These are phyloP conservation scores for Volvariella volvacea DNA, from an alignment of 1,284 basidiomycete species.

Conservation along the genomic window DNA sequence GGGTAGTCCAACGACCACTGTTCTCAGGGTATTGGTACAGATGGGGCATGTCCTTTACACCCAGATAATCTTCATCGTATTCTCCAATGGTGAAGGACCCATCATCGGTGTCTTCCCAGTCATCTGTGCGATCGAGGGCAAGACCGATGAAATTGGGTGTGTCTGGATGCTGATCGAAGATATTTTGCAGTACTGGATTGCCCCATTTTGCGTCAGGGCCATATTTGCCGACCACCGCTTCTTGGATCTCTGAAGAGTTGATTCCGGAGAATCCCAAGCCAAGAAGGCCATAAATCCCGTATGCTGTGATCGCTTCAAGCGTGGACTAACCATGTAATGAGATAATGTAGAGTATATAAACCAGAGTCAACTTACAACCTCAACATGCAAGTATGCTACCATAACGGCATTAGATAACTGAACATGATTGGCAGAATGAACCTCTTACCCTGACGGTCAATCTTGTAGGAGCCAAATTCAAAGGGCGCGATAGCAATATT, in stretches of 20 bases:
- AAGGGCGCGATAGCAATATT: slow-evolving; percentile 23
- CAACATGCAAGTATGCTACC: slow-evolving; percentile 11
- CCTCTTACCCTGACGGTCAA: slow-evolving; percentile 18
- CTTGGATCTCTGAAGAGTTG: slow-evolving; percentile 18
- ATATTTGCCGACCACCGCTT: slow-evolving; percentile 14
- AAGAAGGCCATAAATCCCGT: slow-evolving; percentile 22
- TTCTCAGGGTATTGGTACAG: slow-evolving; percentile 26
- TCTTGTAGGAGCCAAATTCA: slow-evolving; percentile 19
- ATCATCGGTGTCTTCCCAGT: slow-evolving; percentile 27
- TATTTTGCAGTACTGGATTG: slow-evolving; percentile 25
- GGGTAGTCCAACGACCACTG: slow-evolving; percentile 31
- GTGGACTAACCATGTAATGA: slow-evolving; percentile 8
- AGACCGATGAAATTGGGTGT: slow-evolving; percentile 34
- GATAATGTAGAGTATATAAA: neutral
- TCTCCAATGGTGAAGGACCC: slow-evolving; percentile 39
- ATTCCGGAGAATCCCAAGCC: slow-evolving; percentile 22
- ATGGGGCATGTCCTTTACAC: slow-evolving; percentile 23
- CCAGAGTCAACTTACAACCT: slow-evolving; percentile 11
- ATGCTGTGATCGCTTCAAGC: slow-evolving; percentile 12
- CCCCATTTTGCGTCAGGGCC: slow-evolving; percentile 20
- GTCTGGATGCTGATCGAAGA: slow-evolving; percentile 31
- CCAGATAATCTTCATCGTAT: slow-evolving; percentile 27
- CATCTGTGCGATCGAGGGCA: slow-evolving; percentile 31
- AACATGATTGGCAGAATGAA: neutral
- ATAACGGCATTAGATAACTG: neutral